phyloP scores from a whole-genome alignment of 1,284 basidiomycete genomes.

The Trametes pubescens region DNA sequence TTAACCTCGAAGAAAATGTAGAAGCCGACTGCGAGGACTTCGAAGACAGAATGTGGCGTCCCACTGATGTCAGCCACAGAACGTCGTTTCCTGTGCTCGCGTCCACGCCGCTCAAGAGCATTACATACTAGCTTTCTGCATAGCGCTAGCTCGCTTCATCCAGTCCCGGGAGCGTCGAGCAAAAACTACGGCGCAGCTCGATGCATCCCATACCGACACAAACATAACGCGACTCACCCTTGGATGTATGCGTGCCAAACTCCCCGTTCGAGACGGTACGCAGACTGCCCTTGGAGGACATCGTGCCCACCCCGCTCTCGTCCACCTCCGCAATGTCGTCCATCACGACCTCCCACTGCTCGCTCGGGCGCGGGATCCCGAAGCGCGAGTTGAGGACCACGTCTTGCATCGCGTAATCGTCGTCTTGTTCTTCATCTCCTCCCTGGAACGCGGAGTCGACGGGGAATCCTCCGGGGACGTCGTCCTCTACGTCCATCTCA shows the following conservation, averaged over 20 bases:
- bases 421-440: not conserved
- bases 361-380: conserved; percentile 61
- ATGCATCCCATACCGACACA: not conserved
- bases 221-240: conserved; percentile 52
- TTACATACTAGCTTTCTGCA: too few relatives aligned
- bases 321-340: conserved; percentile 73
- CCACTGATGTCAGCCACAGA: too few relatives aligned
- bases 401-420: conserved; percentile 25
- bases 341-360: conserved; percentile 83
- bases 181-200: not conserved
- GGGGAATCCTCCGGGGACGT: conserved; percentile 23
- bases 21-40: too few relatives aligned
- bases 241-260: conserved; percentile 72
- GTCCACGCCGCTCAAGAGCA: too few relatives aligned
- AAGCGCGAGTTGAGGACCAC: conserved; percentile 31
- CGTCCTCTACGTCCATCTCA: conserved; percentile 29
- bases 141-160: not conserved
- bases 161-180: not conserved
- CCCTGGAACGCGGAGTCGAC: not conserved
- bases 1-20: too few relatives aligned
- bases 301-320: conserved; percentile 58
- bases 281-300: conserved; percentile 54
- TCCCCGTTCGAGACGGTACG: conserved; percentile 55
- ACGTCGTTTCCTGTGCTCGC: too few relatives aligned
- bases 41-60: too few relatives aligned